Evolutionary conservation across 768 basidiomycete genomes (phyloP), one percentile per base, ranked within the genome.

Genomic region (Neoboletus subvelutipes): DNA sequence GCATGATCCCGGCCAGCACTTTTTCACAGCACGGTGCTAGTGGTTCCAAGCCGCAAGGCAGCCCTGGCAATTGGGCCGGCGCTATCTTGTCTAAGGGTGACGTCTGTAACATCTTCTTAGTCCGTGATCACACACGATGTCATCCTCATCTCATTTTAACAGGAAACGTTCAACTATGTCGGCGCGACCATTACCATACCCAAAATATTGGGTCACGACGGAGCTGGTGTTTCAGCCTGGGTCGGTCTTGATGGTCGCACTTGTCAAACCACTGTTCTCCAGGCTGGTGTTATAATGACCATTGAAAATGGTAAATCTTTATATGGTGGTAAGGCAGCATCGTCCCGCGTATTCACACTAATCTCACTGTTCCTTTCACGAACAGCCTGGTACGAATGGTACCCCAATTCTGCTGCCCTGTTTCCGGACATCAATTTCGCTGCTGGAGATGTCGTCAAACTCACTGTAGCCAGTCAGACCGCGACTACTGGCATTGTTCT

Each of bases 351-450:
- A 17, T n/a, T 33, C 9, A 5, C 5, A 6, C 12, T 12, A 11
- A 4, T 54, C 51, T 59, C 47, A 45, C 15, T 29, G 20, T 9
- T 28, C 22, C 22, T 20, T 34, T 33, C 1, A 24, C 24, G 46
- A 31, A 48, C 12, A 59, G 58, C 54, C 18, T 63, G 57, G 53
- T 59, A 52, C 36, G 57, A 64, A 18, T 63, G 53, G 61, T 41
- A 37, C 10, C 60, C 60, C 17, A 45, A 2, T 13, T 0, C 1
- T 24, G 4, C 42, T 26, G 6, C 5, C 22, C 15, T 13, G n/a
- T 62, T 55, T 12, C n/a, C 37, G 15, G 37, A 22, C 31, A 26
- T 59, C 24, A 26, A 5, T 1, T 43, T 63, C 28, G 55, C 57
- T 29, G 33, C 54, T n/a, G 62, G 62, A 39, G 46, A 63, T 13